Conservation (phyloP, 176 grass and related monocot genomes). For the Oryza coarctata region DNA sequence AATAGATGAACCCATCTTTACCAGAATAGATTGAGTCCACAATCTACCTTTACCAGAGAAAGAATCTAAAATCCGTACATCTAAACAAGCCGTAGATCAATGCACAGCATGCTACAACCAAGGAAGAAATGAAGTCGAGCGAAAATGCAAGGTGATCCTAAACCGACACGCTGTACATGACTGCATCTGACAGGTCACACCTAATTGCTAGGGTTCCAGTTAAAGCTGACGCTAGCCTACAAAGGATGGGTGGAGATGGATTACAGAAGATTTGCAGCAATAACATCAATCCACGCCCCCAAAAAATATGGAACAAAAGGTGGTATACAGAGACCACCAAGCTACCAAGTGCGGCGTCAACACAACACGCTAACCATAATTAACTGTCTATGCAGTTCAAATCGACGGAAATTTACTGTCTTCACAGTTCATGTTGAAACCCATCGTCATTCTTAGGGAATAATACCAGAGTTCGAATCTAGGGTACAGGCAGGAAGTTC, state of each 20-base stretch:
- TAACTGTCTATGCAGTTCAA: constrained; percentile 25
- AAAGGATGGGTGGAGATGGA: neutral
- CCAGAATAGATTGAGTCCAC: neutral
- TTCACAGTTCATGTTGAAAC: neutral
- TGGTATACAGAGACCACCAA: constrained; percentile 15
- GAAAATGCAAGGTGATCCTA: constrained; percentile 4
- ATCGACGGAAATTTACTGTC: neutral
- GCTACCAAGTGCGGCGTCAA: neutral
- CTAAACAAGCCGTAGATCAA: neutral
- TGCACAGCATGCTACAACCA: neutral
- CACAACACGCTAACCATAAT: neutral
- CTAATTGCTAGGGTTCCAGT: constrained; percentile 3
- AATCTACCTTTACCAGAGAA: neutral
- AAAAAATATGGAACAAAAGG: neutral
- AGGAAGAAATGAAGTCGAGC: neutral
- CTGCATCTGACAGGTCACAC: neutral
- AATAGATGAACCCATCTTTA: neutral
- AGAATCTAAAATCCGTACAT: neutral
- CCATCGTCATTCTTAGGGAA: neutral
- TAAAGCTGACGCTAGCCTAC: neutral
- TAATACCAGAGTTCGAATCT: neutral
- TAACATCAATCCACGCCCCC: constrained; percentile 14
- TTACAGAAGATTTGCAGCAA: constrained; percentile 5
- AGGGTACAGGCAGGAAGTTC: neutral
- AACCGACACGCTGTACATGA: constrained; percentile 18